Evolutionary conservation across 345 rosid species (phyloP), one percentile per base, ranked within the genome.

Genomic region (Physaria fendleri): DNA sequence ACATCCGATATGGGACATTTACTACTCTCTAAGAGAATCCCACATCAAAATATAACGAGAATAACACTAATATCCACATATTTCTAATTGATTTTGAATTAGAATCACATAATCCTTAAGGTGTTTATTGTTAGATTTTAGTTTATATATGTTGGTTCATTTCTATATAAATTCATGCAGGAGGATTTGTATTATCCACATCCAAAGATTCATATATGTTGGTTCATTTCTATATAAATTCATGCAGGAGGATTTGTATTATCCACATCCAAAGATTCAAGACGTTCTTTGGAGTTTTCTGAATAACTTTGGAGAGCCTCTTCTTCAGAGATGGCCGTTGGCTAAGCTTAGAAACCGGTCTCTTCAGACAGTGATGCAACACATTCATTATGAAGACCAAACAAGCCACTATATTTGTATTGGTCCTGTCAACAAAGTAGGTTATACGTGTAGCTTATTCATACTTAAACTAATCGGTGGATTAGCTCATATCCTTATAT

Each of bases 171-270:
- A 29, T 6, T n/a, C n/a, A n/a, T n/a, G 39, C 1, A 58, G 77
- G 80, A 80, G 54, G 85, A 80, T 46, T 21, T 75, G 23, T 75
- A 69, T 30, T 73, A 72, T 71, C 80, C 80, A 6, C 78, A 61
- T 62, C 76, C 79, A 33, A 42, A 60, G 44, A 23, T 76, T 44
- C 83, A 82, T n/a, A n/a, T n/a, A n/a, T n/a, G n/a, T n/a, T n/a
- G 38, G 38, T 16, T 4, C 12, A 56, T 27, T 56, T 6, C 25
- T 30, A 29, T 6, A 12, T 41, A 20, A 28, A 29, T 6, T n/a
- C n/a, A n/a, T n/a, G 39, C 1, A 58, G 77, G 80, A 80, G 54
- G 85, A 80, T 46, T 21, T 75, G 23, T 75, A 69, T 30, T 73
- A 72, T 71, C 80, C 80, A 6, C 78, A 61, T 62, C 76, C 79